These are phyloP conservation scores for Evernia prunastri DNA, from an alignment of 495 filamentous ascomycete species.

Conservation along the genomic window DNA sequence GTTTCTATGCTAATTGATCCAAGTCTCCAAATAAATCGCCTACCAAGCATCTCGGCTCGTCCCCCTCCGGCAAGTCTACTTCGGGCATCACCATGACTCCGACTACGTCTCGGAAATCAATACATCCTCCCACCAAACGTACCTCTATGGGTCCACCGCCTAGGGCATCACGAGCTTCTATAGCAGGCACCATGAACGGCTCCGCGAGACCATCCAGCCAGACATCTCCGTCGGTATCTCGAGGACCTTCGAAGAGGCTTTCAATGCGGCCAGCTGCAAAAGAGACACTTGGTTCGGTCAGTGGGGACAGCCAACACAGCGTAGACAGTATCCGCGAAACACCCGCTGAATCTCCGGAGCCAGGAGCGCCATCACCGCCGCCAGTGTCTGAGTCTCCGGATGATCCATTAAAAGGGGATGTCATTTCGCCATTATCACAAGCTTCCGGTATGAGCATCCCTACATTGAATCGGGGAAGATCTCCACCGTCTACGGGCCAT, in stretches of 20 bases:
- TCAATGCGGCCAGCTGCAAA: conserved; percentile 32
- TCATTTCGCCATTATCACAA: conserved; percentile 17
- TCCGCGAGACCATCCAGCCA: conserved; percentile 35
- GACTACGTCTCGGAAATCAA: conserved; percentile 40
- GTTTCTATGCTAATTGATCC: conserved; percentile 10
- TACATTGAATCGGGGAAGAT: conserved; percentile 18
- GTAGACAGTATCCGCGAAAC: conserved; percentile 30
- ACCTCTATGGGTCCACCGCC: conserved; percentile 63
- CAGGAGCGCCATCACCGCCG: conserved; percentile 14
- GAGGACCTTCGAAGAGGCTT: conserved; percentile 36
- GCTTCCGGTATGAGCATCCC: conserved; percentile 14
- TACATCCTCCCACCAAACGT: conserved; percentile 49
- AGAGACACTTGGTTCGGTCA: conserved; percentile 19
- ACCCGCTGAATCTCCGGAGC: conserved; percentile 16
- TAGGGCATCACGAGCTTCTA: conserved; percentile 37
- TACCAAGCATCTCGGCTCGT: conserved; percentile 62
- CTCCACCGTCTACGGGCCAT: conserved; percentile 19
- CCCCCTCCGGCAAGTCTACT: conserved; percentile 47
- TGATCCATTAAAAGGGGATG: not conserved
- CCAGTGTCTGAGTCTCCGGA: conserved; percentile 9
- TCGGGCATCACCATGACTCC: conserved; percentile 55
- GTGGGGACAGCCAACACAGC: conserved; percentile 30
- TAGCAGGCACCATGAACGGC: conserved; percentile 33
- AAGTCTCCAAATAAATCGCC: conserved; percentile 76
- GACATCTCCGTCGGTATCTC: conserved; percentile 26